Percentiles rank a stretch among this genome's conserved stretches.
These are phyloP conservation scores for Hibiscus tridactylites DNA, from an alignment of 345 rosid genomes.

Conservation along the genomic window DNA sequence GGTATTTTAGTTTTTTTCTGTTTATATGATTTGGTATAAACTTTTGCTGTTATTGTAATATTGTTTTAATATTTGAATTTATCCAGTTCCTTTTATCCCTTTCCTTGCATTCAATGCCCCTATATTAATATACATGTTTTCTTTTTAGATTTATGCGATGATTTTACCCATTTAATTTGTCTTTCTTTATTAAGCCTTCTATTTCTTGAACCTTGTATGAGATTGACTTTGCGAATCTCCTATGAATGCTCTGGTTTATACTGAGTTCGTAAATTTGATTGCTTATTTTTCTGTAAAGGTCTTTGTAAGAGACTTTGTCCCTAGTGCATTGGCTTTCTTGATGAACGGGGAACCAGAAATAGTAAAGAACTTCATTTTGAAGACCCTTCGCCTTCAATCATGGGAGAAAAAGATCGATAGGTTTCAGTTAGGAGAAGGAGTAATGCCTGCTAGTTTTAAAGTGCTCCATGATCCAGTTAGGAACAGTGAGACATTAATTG, in stretches of 20 bases:
- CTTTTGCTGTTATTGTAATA: not conserved
- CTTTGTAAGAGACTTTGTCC: constrained; percentile 89
- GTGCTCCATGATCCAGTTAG: constrained; percentile 86
- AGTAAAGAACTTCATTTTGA: constrained; percentile 76
- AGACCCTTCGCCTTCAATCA: constrained; percentile 90
- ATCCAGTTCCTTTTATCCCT: not conserved
- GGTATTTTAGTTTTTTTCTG: not conserved
- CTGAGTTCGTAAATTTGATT: not conserved
- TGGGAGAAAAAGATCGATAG: constrained; percentile 98
- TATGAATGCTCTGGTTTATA: not conserved
- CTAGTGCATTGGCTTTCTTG: constrained; percentile 81
- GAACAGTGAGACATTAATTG: constrained; percentile 73
- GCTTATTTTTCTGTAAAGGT: constrained; percentile 36
- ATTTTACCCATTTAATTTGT: not conserved
- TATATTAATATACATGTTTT: not conserved
- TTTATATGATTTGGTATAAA: not conserved
- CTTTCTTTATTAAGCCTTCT: not conserved
- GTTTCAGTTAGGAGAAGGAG: constrained; percentile 97
- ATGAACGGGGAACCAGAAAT: constrained; percentile 85
- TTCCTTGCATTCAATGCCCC: not conserved
- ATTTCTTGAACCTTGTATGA: not conserved
- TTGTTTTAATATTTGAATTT: not conserved
- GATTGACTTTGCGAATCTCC: not conserved
- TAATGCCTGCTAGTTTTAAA: constrained; percentile 98
- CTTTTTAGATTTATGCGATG: not conserved